Evolutionary conservation across 2,329 filamentous ascomycete species (phyloP), one percentile per base, ranked within the genome.

Genomic region (Talaromyces sp.): DNA sequence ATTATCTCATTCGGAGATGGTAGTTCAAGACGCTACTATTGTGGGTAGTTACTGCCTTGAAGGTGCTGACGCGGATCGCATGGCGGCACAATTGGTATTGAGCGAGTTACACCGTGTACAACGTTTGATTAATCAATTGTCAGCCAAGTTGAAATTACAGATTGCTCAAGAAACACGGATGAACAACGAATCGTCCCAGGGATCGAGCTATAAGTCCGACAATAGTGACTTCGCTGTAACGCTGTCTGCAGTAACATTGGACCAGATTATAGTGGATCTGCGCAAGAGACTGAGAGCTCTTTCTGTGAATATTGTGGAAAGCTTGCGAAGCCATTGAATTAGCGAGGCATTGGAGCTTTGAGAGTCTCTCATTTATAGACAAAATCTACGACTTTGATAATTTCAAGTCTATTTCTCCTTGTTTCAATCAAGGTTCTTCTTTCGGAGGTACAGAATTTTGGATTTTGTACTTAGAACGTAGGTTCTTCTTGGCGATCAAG

Each of bases 51-150:
- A 68, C 62, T 52, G 56, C 47, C 41, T 69, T 39, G 67, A 71
- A 16, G 69, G 67, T 33, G 69, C 70, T 13, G 70, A 75, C 49
- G 58, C 57, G 2, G 66, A 56, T 10, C 69, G 73, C 24, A 71
- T 73, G 68, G 69, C 71, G 1, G 72, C 73, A n/a, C 76, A 78
- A 69, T 68, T 75, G 11, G 71, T 79, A 16, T 72, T 79, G 19
- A 69, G 71, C 50, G 74, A 79, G 64, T 68, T 79, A 45, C 74
- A 79, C 66, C 74, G 73, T 41, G 75, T 74, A 8, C 75, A 75
- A 66, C 65, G 69, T 13, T 65, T 78, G 4, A 68, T 78, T 1
- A 73, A 73, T 56, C 58, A 65, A 50, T 64, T 74, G 24, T 71
- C 75, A 24, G 19, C 43, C 19, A 47, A 47, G 22, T 19, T 37